Base-by-base conservation (phyloP, 2,329 filamentous ascomycete genomes). In the Seiridium cupressi region DNA sequence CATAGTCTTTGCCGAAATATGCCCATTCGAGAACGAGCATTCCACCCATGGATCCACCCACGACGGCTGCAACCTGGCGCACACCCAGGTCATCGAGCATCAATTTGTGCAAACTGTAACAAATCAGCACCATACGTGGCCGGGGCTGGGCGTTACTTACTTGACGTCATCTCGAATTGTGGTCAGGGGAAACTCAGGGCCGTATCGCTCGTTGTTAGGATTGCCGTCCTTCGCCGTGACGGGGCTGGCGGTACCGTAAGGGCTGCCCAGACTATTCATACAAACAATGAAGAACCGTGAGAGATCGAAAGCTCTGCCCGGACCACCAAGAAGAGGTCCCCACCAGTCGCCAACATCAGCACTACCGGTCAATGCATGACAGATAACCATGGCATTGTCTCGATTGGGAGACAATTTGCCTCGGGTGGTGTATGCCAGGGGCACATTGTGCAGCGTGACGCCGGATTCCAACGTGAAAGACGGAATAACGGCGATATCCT, bases 111-210 rank as follows among this genome's bases (percentile, higher is more conserved):
- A 95, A 81, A 65, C 89, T 91, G 64, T 7, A 46, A 51, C 8
- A 44, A 26, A 31, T 65, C 68, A 63, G 73, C 66, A 51, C 55
- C 46, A 26, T 60, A 54, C 60, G 53, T 57, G 47, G 26, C 57
- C 31, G 10, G 11, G 11, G 7, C 36, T 42, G 36, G 3, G 42
- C 47, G 32, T 35, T 36, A 74, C 89, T 79, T 78, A 95, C 91
- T 91, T 93, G 57, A 98, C 94, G 78, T 99, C 95, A 73, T 99
- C 95, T 65, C 94, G 84, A 64, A 99, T 92, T 0, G 95, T 98
- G 1, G 95, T 97, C 64, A 99, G 79, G 51, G 95, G 95, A 67
- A 99, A 99, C 71, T 99, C 95, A 1, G 95, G 95, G 0, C 95
- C 95, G 71, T 99, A 99, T 67, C 85, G 85, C 18, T 86, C 93